Base-by-base conservation (phyloP, 2,329 filamentous ascomycete species). In the Paraphaeosphaeria sporulosa region DNA sequence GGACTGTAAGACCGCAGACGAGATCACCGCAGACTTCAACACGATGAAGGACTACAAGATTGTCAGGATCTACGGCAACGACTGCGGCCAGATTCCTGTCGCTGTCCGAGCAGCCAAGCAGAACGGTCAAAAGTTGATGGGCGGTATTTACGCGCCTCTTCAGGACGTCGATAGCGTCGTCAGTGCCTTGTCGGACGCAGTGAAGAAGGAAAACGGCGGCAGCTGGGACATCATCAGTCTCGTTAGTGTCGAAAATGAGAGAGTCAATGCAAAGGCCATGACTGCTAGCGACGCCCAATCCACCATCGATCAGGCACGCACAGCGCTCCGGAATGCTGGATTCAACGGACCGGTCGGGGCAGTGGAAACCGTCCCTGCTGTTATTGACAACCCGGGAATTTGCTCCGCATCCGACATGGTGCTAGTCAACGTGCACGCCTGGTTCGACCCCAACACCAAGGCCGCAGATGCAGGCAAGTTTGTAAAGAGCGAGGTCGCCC, bases 391-490 rank as follows among this genome's bases (percentile, higher is more conserved):
- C 68, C 89, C 89, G 0, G 80, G 85, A 54, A 84, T 97, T 50
- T 96, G 93, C 79, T 76, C 87, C 27, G 83, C 82, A 48, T 91
- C 90, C 0, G 92, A 96, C 72, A 92, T 91, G 79, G 92, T 89
- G 71, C 90, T 92, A 17, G 86, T 90, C 74, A 96, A 97, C 78
- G 87, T 88, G 66, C 93, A 96, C 77, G 86, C 92, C 13, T 96
- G 93, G 84, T 96, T 95, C 76, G 90, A 96, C 68, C 78, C 82
- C 3, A 86, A 85, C 49, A 85, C 86, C 27, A 75, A 77, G 1
- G 85, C 92, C 0, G 77, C 80, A 0, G 77, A 86, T 34, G 88
- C 92, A 2, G 93, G 93, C 3, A 67, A 75, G 0, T 96, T 92
- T 76, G 85, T 93, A 42, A 76, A 82, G 42, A 80, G 82, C 27